Evolutionary conservation across 139 green algal genomes (phyloP).

Genomic region (Chlamydomonas applanata): DNA sequence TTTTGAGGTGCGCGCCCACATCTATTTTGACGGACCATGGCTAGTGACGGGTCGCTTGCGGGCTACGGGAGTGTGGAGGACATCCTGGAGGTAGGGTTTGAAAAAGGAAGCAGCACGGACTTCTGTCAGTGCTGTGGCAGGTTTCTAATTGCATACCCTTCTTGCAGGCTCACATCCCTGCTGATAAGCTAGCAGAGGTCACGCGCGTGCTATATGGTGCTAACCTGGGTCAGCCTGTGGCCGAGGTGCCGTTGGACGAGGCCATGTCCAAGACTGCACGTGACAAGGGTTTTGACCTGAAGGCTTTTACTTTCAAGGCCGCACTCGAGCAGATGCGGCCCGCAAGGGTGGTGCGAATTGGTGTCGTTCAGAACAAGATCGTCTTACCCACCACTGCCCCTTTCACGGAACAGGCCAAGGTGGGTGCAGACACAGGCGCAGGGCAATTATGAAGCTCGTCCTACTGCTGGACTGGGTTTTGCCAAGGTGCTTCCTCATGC

Average conservation of each 20-base stretch:
- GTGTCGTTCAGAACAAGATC: conserved; percentile 86
- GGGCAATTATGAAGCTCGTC: background rate
- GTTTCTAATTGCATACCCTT: too few species aligned
- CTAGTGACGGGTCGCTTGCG: too few species aligned
- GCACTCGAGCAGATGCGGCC: conserved; percentile 75
- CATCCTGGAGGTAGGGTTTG: conserved; percentile 43
- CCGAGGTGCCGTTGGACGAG: background rate
- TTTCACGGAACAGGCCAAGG: conserved; percentile 49
- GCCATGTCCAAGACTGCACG: background rate
- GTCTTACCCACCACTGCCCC: conserved; percentile 75
- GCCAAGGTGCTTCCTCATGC: background rate
- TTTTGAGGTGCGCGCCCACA: too few species aligned
- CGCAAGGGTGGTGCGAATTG: conserved; percentile 77
- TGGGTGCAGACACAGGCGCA: background rate
- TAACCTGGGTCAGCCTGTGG: background rate
- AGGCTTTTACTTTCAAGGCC: conserved; percentile 77
- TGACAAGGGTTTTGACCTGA: conserved; percentile 59
- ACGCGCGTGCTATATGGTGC: conserved; percentile 67
- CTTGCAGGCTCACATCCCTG: conserved; percentile 60
- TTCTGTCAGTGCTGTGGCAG: too few species aligned
- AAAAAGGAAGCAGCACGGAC: too few species aligned
- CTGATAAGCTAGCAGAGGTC: conserved; percentile 66
- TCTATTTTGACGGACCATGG: too few species aligned
- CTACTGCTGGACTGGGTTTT: background rate
- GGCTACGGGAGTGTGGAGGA: conserved; percentile 34